A percentile compares a stretch with the other conserved stretches of the same genome.
Conservation (phyloP, 1,284 basidiomycete species). For the Pisolithus thermaeus region DNA sequence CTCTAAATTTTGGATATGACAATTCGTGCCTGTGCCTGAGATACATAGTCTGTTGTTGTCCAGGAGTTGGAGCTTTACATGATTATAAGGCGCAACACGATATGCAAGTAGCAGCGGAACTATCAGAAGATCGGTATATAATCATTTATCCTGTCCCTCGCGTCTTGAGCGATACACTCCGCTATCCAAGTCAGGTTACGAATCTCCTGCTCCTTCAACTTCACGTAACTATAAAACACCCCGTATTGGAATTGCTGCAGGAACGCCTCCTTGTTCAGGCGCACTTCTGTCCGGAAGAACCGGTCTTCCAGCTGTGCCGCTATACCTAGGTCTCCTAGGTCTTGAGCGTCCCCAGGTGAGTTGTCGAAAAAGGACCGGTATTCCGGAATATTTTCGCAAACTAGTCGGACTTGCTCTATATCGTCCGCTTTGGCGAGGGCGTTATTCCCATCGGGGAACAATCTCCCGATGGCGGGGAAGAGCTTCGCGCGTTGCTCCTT, state of each 20-base stretch:
- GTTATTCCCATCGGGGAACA: slow-evolving; percentile 97
- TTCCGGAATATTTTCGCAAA: slow-evolving; percentile 85
- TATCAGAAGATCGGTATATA: slow-evolving; percentile 80
- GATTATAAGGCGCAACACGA: slow-evolving; percentile 6
- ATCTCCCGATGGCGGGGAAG: slow-evolving; percentile 89
- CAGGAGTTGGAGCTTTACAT: background rate
- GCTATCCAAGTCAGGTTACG: slow-evolving; percentile 96
- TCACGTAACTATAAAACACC: slow-evolving; percentile 91
- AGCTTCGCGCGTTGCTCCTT: slow-evolving; percentile 96
- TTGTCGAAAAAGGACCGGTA: slow-evolving; percentile 89
- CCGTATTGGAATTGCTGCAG: slow-evolving; percentile 93
- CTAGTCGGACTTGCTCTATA: slow-evolving; percentile 85
- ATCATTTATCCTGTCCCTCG: slow-evolving; percentile 88
- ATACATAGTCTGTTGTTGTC: background rate
- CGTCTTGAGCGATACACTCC: slow-evolving; percentile 94
- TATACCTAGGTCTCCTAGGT: slow-evolving; percentile 46
- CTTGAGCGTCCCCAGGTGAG: slow-evolving; percentile 37
- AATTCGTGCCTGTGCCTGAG: no score
- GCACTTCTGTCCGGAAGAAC: slow-evolving; percentile 94
- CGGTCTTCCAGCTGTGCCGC: slow-evolving; percentile 84
- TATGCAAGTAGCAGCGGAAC: background rate
- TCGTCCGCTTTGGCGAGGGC: slow-evolving; percentile 92
- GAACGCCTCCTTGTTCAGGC: slow-evolving; percentile 90
- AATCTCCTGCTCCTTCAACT: slow-evolving; percentile 99
- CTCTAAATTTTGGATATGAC: no score